A percentile compares a stretch with the other conserved stretches of the same genome.
phyloP scores from a whole-genome alignment of 1,139 yeast species.

The Lodderomyces elongisporus region DNA sequence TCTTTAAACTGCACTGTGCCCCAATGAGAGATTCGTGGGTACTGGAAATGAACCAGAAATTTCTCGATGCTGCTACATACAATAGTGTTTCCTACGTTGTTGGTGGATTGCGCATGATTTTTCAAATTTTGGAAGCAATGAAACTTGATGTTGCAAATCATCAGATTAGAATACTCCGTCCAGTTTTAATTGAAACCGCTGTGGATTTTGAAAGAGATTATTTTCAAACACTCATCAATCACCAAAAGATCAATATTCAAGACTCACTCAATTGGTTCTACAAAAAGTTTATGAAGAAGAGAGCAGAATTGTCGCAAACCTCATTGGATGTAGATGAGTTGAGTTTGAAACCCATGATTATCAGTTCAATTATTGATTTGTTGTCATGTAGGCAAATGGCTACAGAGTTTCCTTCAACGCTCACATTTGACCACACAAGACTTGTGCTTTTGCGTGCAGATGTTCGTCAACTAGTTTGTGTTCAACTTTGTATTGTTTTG shows the following conservation, averaged over 20 bases:
- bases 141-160: conserved; percentile 93
- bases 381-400: conserved; percentile 78
- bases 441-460: conserved; percentile 76
- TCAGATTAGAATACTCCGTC: conserved; percentile 81
- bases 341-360: conserved; percentile 33
- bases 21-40: conserved; percentile 95
- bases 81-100: conserved; percentile 55
- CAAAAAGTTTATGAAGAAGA: conserved; percentile 21
- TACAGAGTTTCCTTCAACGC: conserved; percentile 75
- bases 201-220: conserved; percentile 90
- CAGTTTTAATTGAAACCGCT: conserved; percentile 81
- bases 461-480: conserved; percentile 77
- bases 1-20: conserved; percentile 82
- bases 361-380: conserved; percentile 53
- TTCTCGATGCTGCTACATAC: conserved; percentile 55
- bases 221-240: conserved; percentile 64
- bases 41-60: conserved; percentile 71
- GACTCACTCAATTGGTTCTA: conserved; percentile 73
- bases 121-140: conserved; percentile 92
- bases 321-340: conserved; percentile 11
- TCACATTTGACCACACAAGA: conserved; percentile 85
- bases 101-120: conserved; percentile 73
- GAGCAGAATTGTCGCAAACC: conserved; percentile 2
- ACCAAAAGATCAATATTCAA: conserved; percentile 60
- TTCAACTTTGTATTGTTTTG: conserved; percentile 67